A percentile compares a stretch with the other conserved stretches of the same genome.
Conservation (phyloP, 495 filamentous ascomycete genomes). For the Tuber umbilicatum region DNA sequence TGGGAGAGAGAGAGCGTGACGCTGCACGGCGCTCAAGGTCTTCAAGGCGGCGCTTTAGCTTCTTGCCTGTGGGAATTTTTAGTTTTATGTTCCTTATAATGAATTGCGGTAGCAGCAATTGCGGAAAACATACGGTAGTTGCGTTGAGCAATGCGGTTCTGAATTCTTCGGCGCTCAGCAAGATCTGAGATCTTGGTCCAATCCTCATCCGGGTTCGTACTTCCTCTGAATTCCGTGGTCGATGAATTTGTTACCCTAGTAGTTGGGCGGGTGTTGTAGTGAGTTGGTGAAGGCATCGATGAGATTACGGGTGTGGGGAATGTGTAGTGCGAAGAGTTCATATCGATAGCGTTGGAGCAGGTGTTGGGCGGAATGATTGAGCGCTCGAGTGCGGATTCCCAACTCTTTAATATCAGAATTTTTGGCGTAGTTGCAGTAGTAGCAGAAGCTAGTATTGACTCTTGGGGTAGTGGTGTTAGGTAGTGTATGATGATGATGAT, state of each 20-base stretch:
- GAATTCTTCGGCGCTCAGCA: conserved; percentile 86
- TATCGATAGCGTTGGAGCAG: conserved; percentile 9
- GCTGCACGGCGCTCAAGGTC: conserved; percentile 90
- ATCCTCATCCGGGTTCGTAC: conserved; percentile 94
- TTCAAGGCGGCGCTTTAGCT: conserved; percentile 94
- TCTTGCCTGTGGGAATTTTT: conserved; percentile 64
- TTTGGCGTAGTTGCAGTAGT: not conserved
- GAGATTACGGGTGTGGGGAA: conserved; percentile 31
- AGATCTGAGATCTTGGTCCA: conserved; percentile 99
- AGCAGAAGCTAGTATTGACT: not conserved
- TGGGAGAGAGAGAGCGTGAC: conserved; percentile 56
- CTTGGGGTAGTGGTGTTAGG: not conserved
- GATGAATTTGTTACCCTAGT: conserved; percentile 43
- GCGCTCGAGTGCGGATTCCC: conserved; percentile 8
- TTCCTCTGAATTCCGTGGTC: conserved; percentile 93
- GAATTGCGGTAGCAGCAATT: not conserved
- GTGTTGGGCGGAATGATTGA: conserved; percentile 12
- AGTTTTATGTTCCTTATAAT: not conserved
- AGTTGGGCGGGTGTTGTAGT: conserved; percentile 28
- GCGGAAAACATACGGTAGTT: conserved; percentile 78
- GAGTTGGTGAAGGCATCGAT: conserved; percentile 22
- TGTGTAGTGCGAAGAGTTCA: conserved; percentile 37
- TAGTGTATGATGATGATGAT: conserved; percentile 18
- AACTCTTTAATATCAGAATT: conserved; percentile 12
- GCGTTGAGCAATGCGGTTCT: conserved; percentile 94